Conservation (phyloP, 768 basidiomycete species). For the Holtermanniella nyarrowii region DNA sequence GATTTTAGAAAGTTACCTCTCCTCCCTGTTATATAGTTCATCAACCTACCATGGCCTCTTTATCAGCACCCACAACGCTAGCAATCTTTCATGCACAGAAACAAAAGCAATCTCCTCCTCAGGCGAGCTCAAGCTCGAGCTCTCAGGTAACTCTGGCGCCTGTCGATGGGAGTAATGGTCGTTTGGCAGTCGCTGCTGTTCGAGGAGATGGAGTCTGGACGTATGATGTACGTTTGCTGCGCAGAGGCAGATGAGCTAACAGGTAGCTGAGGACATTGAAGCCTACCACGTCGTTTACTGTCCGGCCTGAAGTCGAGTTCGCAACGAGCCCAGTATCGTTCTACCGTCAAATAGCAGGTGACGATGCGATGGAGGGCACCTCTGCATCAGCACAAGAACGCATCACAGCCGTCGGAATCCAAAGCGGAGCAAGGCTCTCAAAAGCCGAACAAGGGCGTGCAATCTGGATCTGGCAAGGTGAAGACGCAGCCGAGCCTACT, state of each 20-base stretch:
- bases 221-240: constrained; percentile 34
- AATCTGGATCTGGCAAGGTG: constrained; percentile 36
- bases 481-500: constrained; percentile 24
- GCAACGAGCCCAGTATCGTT: constrained; percentile 17
- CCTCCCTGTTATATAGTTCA: too few relatives aligned
- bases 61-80: constrained; percentile 28
- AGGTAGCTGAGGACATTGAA: constrained; percentile 23
- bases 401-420: constrained; percentile 19
- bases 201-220: constrained; percentile 41
- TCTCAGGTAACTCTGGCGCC: constrained; percentile 25
- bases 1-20: too few relatives aligned
- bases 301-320: constrained; percentile 32
- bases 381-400: not conserved
- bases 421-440: constrained; percentile 13
- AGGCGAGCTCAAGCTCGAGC: constrained; percentile 3
- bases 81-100: constrained; percentile 19
- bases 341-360: constrained; percentile 5
- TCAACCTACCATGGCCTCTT: constrained; percentile 12
- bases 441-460: constrained; percentile 11
- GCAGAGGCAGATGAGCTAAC: not conserved
- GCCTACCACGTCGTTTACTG: constrained; percentile 37
- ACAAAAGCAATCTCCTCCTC: not conserved
- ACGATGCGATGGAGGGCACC: constrained; percentile 11
- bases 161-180: constrained; percentile 18
- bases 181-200: constrained; percentile 34